Conservation (phyloP, 768 basidiomycete species). For the Cystoderma amianthinum region DNA sequence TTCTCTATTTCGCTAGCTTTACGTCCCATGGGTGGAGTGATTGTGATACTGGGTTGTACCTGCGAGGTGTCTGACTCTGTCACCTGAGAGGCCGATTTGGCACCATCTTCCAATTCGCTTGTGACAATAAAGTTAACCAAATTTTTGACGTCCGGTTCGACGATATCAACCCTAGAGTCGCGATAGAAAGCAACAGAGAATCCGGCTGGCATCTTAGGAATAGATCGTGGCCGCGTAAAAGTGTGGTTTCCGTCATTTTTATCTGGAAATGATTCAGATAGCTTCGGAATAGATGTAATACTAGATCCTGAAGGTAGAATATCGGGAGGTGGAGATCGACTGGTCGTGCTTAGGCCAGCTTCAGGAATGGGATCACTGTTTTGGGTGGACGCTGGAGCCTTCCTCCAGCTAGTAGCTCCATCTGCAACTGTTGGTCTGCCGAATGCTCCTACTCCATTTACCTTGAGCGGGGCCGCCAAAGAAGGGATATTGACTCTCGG, state of each 20-base stretch:
- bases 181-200: slow-evolving; percentile 71
- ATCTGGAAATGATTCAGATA: slow-evolving; percentile 20
- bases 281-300: slow-evolving; percentile 22
- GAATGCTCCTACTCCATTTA: slow-evolving; percentile 28
- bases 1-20: neutral
- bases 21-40: slow-evolving; percentile 1
- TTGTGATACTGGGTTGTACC: slow-evolving; percentile 5
- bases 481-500: slow-evolving; percentile 23
- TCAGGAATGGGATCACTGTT: slow-evolving; percentile 12
- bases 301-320: slow-evolving; percentile 19
- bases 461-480: slow-evolving; percentile 11
- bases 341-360: slow-evolving; percentile 42
- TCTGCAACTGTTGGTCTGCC: slow-evolving; percentile 35
- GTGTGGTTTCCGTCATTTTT: slow-evolving; percentile 20
- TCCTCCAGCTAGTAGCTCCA: slow-evolving; percentile 37
- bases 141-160: slow-evolving; percentile 37
- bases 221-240: slow-evolving; percentile 38
- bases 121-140: slow-evolving; percentile 71
- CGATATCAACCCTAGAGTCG: slow-evolving; percentile 46
- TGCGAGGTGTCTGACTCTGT: slow-evolving; percentile 6
- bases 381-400: slow-evolving; percentile 16
- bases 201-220: slow-evolving; percentile 68
- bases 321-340: slow-evolving; percentile 64
- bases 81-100: slow-evolving; percentile 13
- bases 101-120: slow-evolving; percentile 61